A percentile compares a stretch with the other conserved stretches of the same genome.
Evolutionary conservation across 1,139 yeast genomes (phyloP).

Genomic region (Schwanniomyces etchellsii): DNA sequence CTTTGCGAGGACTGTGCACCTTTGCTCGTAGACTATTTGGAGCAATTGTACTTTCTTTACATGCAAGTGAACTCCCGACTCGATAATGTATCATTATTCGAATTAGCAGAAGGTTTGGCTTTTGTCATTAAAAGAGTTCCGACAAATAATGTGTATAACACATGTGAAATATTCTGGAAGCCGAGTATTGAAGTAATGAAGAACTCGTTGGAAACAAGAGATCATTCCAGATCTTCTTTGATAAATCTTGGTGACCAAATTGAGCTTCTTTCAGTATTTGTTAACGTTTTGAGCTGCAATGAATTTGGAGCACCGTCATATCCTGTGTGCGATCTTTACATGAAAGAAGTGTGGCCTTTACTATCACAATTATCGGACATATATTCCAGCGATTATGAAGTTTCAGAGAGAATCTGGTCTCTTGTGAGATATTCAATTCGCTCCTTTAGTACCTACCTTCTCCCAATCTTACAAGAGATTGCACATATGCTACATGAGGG

Average conservation of each 20-base stretch:
- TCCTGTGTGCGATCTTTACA: slow-evolving; percentile 56
- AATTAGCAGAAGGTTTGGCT: slow-evolving; percentile 86
- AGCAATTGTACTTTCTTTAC: slow-evolving; percentile 73
- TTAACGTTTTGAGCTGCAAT: slow-evolving; percentile 48
- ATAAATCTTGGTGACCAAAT: slow-evolving; percentile 61
- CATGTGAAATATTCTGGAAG: slow-evolving; percentile 51
- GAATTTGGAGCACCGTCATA: slow-evolving; percentile 30
- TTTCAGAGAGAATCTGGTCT: slow-evolving; percentile 72
- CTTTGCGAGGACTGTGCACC: slow-evolving; percentile 88
- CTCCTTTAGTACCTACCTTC: slow-evolving; percentile 60
- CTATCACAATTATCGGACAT: slow-evolving; percentile 43
- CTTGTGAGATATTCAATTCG: slow-evolving; percentile 62
- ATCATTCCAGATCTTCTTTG: slow-evolving; percentile 24
- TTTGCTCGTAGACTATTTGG: slow-evolving; percentile 62
- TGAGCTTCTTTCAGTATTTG: slow-evolving; percentile 69
- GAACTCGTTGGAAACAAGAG: slow-evolving; percentile 12
- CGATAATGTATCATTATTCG: slow-evolving; percentile 68
- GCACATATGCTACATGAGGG: slow-evolving; percentile 63
- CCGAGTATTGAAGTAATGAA: slow-evolving; percentile 56
- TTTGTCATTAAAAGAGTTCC: slow-evolving; percentile 65
- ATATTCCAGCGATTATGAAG: slow-evolving; percentile 50
- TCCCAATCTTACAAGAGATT: slow-evolving; percentile 57
- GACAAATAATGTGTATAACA: slow-evolving; percentile 26
- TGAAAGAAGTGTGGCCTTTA: slow-evolving; percentile 55
- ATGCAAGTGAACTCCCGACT: slow-evolving; percentile 52